phyloP scores from a whole-genome alignment of 257 asterid genomes.

The Linderniella brevidens region DNA sequence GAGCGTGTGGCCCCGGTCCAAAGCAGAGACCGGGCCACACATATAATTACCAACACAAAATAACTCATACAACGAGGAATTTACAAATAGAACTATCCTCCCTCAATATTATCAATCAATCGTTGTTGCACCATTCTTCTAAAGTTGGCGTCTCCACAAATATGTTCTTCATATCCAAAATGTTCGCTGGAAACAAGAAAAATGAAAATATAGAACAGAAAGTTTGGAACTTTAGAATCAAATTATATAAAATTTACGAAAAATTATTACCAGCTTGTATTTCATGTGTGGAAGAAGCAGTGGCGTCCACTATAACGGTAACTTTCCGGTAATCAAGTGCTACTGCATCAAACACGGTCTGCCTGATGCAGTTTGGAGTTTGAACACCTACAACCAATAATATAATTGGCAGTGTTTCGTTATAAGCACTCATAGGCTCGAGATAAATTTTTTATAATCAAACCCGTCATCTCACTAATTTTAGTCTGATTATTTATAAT shows the following conservation, averaged over 20 bases:
- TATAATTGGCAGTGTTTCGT: no score
- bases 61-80: no score
- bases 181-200: neutral
- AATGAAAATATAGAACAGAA: neutral
- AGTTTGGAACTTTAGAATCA: neutral
- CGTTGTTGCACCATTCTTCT: conserved; percentile 4
- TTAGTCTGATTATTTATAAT: no score
- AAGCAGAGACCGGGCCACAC: no score
- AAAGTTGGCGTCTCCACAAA: neutral
- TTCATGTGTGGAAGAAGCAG: conserved; percentile 78
- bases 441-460: no score
- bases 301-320: conserved; percentile 58
- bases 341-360: conserved; percentile 80
- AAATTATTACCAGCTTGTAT: conserved; percentile 41
- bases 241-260: neutral
- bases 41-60: no score
- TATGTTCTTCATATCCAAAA: conserved; percentile 1
- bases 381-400: conserved; percentile 79
- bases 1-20: no score
- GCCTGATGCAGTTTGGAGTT: conserved; percentile 84
- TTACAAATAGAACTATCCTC: no score
- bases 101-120: no score
- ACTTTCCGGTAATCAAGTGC: conserved; percentile 53
- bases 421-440: no score
- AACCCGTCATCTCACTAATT: no score